Percentiles rank a stretch among this genome's conserved stretches.
These are phyloP conservation scores for Dalechampia spathulata DNA, from an alignment of 441 rosid species.

Conservation along the genomic window DNA sequence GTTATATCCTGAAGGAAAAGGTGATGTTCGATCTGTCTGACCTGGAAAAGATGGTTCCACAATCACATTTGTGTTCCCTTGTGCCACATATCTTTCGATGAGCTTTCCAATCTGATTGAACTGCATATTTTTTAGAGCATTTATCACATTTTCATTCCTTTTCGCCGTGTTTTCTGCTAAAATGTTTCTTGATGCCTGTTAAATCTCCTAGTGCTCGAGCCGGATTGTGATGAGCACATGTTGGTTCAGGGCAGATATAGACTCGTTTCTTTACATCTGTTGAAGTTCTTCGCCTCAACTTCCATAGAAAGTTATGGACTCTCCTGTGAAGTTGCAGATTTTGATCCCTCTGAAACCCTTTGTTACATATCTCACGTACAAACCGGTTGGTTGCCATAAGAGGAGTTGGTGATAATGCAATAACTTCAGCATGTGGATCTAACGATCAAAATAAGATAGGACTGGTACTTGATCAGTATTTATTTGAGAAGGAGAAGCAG, in stretches of 20 bases:
- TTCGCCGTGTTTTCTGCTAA: slow-evolving; percentile 41
- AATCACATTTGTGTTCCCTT: slow-evolving; percentile 42
- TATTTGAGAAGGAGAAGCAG: no score
- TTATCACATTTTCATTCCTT: slow-evolving; percentile 46
- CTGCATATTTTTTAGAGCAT: slow-evolving; percentile 41
- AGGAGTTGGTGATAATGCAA: slow-evolving; percentile 42
- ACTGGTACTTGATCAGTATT: no score
- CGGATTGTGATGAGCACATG: slow-evolving; percentile 43
- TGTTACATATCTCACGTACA: slow-evolving; percentile 39
- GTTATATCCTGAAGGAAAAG: no score
- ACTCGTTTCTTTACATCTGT: slow-evolving; percentile 38
- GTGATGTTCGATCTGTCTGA: no score
- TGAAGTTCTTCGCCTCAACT: slow-evolving; percentile 37
- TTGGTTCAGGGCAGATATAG: slow-evolving; percentile 43
- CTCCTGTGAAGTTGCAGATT: slow-evolving; percentile 36
- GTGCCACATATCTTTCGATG: slow-evolving; percentile 50
- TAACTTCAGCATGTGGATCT: slow-evolving; percentile 46
- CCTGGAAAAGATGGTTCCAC: slow-evolving; percentile 54
- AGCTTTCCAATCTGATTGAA: slow-evolving; percentile 56
- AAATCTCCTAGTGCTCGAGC: slow-evolving; percentile 44
- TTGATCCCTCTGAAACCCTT: slow-evolving; percentile 30
- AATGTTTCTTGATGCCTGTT: slow-evolving; percentile 49
- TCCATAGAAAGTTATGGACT: slow-evolving; percentile 45
- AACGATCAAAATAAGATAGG: no score
- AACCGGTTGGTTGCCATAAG: slow-evolving; percentile 49